Evolutionary conservation across 495 filamentous ascomycete species (phyloP), one percentile per base, ranked within the genome.

Genomic region (Aspergillus nidulans): DNA sequence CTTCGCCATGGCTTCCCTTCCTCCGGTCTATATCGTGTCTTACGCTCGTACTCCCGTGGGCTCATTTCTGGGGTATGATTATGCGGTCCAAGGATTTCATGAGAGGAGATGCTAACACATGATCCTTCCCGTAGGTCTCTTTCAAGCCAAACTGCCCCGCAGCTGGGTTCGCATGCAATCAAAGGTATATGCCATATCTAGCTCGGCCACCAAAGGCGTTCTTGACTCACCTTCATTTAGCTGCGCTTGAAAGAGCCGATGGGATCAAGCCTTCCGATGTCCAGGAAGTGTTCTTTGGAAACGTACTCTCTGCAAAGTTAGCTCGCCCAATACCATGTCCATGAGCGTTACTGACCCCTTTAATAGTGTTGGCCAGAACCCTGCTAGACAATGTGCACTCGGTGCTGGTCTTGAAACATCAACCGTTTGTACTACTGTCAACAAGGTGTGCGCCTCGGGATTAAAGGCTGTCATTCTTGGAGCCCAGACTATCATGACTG

Each of bases 401-500:
- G 79, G 82, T 61, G 94, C 91, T 59, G 94, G 94, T 46, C 86
- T 98, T 52, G 69, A 81, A 2, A 76, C 94, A 16, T 77, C 80
- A 13, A 88, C 86, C 48, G 84, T 96, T 63, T 88, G 85, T 75
- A 97, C 95, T 39, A 95, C 91, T 25, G 81, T 98, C 54, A 98
- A 97, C 85, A 98, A 98, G 77, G 94, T 98, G 63, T 98, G 94
- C 81, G 94, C 94, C 53, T 96, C 91, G 43, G 83, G 85, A 39
- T 65, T 96, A 64, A 98, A 98, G 77, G 91, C 94, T 56, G 86
- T 97, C 71, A 92, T 96, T 59, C 81, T 98, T 52, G 95, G 88
- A 47, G 87, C 94, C 23, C 94, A 97, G 77, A 96, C 91, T 57
- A 97, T 98, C 70, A 91, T 96, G 64, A 95, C 91, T 26, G 92